Conservation (phyloP, 1,284 basidiomycete genomes). For the Fomitiporia mediterranea region DNA sequence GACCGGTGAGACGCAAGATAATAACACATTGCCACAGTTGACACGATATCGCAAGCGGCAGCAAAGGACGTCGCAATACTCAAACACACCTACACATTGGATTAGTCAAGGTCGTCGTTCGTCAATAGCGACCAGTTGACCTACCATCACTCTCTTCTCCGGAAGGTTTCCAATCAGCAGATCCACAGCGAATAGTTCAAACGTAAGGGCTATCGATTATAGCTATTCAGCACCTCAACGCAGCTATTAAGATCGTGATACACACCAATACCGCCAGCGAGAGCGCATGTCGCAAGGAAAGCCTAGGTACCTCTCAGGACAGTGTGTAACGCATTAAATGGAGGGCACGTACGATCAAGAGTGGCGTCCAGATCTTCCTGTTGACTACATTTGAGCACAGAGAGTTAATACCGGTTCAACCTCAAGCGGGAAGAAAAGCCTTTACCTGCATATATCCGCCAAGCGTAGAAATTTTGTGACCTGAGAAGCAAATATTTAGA, state of each 20-base stretch:
- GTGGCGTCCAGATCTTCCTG: not conserved
- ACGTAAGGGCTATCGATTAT: not conserved
- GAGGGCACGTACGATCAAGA: constrained; percentile 4
- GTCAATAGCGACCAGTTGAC: not conserved
- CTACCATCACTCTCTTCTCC: not conserved
- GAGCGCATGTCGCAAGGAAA: not conserved
- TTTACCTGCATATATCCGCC: constrained; percentile 9
- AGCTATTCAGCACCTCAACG: not conserved
- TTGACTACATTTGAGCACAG: constrained; percentile 2
- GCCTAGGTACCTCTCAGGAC: not conserved
- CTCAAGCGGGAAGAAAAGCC: not conserved
- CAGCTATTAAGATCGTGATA: not conserved
- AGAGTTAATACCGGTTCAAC: too few species aligned
- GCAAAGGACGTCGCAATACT: constrained; percentile 6
- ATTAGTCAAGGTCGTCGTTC: not conserved
- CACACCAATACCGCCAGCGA: constrained; percentile 7
- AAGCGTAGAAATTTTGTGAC: constrained; percentile 12
- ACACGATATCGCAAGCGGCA: constrained; percentile 8
- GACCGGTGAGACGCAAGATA: constrained; percentile 3
- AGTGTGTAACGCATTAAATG: not conserved
- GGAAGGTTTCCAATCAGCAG: not conserved
- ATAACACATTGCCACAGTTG: constrained; percentile 12
- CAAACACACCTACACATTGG: not conserved
- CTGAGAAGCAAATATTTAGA: not conserved
- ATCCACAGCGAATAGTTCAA: constrained; percentile 4